Base-by-base conservation (phyloP, 2,329 filamentous ascomycete genomes). In the Calonectria naviculata region DNA sequence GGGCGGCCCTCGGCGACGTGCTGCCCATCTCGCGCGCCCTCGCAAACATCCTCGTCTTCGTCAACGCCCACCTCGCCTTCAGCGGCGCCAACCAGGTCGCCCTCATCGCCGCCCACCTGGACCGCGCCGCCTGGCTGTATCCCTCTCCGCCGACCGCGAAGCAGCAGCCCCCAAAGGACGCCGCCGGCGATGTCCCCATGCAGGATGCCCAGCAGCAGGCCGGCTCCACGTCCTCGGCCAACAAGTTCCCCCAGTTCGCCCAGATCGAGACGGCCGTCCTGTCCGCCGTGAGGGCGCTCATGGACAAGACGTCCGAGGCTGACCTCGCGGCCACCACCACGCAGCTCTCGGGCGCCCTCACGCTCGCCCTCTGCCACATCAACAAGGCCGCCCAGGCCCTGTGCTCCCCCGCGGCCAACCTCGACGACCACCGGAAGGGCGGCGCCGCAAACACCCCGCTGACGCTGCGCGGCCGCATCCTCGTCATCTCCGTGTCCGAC, bases 31-130 rank as follows among this genome's bases (percentile, higher is more conserved):
- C 94, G 61, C 93, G 93, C 79, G 95, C 95, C 72, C 88, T 99
- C 71, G 94, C 96, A 72, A 91, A 96, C 84, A 90, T 98, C 74
- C 92, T 98, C 79, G 93, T 99, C 86, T 98, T 98, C 85, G 92
- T 98, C 85, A 98, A 99, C 83, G 95, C 96, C 67, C 97, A 99
- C 81, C 89, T 99, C 36, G 95, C 97, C 75, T 95, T 96, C 81
- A 97, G 95, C 84, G 96, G 97, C 83, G 91, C 94, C 66, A 98
- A 98, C 84, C 94, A 96, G 82, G 94, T 98, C 60, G 95, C 95
- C 72, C 90, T 99, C 19, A 91, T 99, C 72, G 97, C 96, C 38
- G 95, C 95, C 10, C 97, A 99, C 81, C 92, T 92, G 75, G 93
- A 97, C 80, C 92, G 93, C 73, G 94, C 96, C 68, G 89, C 92